Conservation (phyloP, 2,329 filamentous ascomycete genomes). For the Claviceps maximensis region DNA sequence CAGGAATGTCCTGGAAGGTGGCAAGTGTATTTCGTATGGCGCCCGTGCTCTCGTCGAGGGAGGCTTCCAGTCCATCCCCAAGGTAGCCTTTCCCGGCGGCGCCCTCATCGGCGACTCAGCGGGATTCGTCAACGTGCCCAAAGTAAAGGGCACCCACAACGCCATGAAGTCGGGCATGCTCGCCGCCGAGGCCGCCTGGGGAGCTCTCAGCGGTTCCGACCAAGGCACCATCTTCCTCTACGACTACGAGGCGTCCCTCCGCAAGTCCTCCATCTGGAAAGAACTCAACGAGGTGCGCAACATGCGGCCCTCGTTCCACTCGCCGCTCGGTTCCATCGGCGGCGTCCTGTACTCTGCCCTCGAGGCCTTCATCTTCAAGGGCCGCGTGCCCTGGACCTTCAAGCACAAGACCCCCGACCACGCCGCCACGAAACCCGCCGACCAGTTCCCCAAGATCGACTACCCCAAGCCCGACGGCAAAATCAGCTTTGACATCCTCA, state of each 20-base stretch:
- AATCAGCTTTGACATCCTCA: constrained; percentile 91
- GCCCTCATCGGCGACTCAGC: constrained; percentile 93
- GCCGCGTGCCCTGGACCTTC: constrained; percentile 81
- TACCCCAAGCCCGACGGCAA: constrained; percentile 95
- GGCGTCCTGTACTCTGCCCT: constrained; percentile 87
- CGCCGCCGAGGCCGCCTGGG: constrained; percentile 80
- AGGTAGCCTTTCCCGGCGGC: constrained; percentile 90
- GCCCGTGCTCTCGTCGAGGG: constrained; percentile 86
- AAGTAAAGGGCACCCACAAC: constrained; percentile 96
- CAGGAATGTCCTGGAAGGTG: constrained; percentile 74
- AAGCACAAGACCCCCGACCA: constrained; percentile 71
- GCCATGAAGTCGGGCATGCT: constrained; percentile 97
- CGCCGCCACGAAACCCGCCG: constrained; percentile 65
- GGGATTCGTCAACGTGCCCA: constrained; percentile 93
- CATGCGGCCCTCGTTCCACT: constrained; percentile 92
- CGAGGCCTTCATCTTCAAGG: constrained; percentile 78
- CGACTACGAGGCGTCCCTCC: constrained; percentile 82
- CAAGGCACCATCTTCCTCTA: constrained; percentile 76
- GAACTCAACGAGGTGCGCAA: constrained; percentile 93
- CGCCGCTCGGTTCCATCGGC: constrained; percentile 73
- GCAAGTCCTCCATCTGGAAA: constrained; percentile 80
- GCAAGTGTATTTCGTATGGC: constrained; percentile 94
- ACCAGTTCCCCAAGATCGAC: constrained; percentile 75
- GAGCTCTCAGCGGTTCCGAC: constrained; percentile 47
- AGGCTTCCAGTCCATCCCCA: constrained; percentile 94